Base-by-base conservation (phyloP, 2,329 filamentous ascomycete genomes). In the Colletotrichum gigasporum region DNA sequence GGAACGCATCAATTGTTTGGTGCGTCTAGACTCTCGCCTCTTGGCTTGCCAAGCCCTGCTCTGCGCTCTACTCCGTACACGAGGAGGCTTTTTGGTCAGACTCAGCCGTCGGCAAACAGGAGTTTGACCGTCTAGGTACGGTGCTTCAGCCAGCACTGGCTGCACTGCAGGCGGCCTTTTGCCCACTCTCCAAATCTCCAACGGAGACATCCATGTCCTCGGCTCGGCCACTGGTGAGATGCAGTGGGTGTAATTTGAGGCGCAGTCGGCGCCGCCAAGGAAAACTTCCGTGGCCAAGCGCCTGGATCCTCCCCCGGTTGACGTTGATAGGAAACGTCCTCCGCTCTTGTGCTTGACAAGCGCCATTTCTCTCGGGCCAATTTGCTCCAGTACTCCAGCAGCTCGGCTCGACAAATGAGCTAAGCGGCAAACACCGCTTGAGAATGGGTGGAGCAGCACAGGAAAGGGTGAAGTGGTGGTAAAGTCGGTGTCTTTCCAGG, bases 211-310 rank as follows among this genome's bases (percentile, higher is more conserved):
- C 45, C 28, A 42, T 30, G 28, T n/a, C 16, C 52, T 18, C 12
- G 18, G 28, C 45, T 54, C 37, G 22, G n/a, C 20, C 11, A n/a
- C 53, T 32, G 37, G 28, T 14, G 32, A 45, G 22, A 18, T 47
- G 32, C 5, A 48, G 35, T 60, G 55, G 61, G 30, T 34, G 18
- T 10, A 3, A 14, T 14, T 11, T 8, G 61, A 61, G 61, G 61
- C 61, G 56, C 61, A 64, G 56, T 34, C 32, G 39, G 48, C 24
- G 45, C 12, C 32, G 61, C 61, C 56, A 64, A 64, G 61, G 6
- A 22, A 24, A 60, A 28, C 32, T 53, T 61, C 47, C 34, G 48
- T 64, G n/a, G 48, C 57, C 34, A 45, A 54, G 34, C 41, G 34
- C 53, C 39, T 56, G 39, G 39, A 56, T 47, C 39, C 18, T 47